Evolutionary conservation across 495 filamentous ascomycete genomes (phyloP).

Genomic region (Penicillium argentinense): DNA sequence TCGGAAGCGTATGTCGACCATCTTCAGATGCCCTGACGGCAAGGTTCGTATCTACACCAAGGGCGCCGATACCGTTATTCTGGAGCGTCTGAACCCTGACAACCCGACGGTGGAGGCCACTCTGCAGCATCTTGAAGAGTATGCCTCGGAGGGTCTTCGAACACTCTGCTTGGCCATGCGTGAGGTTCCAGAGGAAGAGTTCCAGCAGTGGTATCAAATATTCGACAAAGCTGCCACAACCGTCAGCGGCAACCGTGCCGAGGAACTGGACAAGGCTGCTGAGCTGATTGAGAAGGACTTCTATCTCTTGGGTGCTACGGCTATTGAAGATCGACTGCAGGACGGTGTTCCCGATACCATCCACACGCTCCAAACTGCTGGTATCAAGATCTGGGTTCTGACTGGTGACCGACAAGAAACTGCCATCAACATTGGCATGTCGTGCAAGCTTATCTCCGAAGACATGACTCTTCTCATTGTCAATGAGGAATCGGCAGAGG

Average conservation of each 20-base stretch:
- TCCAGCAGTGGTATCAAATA: constrained; percentile 80
- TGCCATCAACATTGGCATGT: constrained; percentile 99
- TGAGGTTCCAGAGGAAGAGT: constrained; percentile 89
- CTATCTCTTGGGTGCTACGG: constrained; percentile 88
- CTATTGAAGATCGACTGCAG: constrained; percentile 95
- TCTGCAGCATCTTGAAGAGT: constrained; percentile 92
- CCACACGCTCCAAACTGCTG: constrained; percentile 92
- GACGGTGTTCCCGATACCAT: constrained; percentile 99
- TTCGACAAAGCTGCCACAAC: constrained; percentile 90
- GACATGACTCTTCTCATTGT: constrained; percentile 98
- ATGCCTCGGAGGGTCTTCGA: constrained; percentile 92
- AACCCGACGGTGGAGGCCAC: constrained; percentile 87
- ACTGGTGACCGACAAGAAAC: constrained; percentile 98
- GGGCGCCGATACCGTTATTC: constrained; percentile 95
- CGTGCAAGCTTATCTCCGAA: constrained; percentile 96
- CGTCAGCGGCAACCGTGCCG: constrained; percentile 85
- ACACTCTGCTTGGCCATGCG: constrained; percentile 96
- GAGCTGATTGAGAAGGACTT: constrained; percentile 94
- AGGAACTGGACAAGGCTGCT: constrained; percentile 96
- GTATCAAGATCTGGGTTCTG: constrained; percentile 98
- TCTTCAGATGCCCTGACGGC: constrained; percentile 94
- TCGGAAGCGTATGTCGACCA: constrained; percentile 95
- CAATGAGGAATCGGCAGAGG: constrained; percentile 78
- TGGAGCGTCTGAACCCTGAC: constrained; percentile 75
- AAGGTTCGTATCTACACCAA: constrained; percentile 93